Evolutionary conservation across 2,329 filamentous ascomycete species (phyloP), one percentile per base, ranked within the genome.

Genomic region (Chrysoporthe puriensis): DNA sequence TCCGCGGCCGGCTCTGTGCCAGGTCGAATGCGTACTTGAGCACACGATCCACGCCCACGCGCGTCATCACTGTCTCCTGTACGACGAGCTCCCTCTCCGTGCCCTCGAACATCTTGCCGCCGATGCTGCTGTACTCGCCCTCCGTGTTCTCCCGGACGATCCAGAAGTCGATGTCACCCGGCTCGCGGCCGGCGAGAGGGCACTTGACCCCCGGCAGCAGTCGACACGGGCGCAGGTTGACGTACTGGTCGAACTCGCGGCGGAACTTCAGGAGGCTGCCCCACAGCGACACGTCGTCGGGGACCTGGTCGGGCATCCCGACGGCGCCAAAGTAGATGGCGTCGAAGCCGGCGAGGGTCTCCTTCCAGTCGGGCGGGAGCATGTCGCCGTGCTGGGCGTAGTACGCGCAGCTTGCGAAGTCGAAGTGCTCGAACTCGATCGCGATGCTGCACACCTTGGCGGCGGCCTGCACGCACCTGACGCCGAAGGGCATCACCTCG

Each of bases 281-380:
- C 90, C 90, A 91, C 1, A 92, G 84, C 0, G 86, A 87, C 67
- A 91, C 85, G 70, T 91, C 86, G 71, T 91, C 89, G 0, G 89
- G 88, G 0, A 91, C 87, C 13, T 75, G 71, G 59, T 79, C 77
- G 0, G 81, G 81, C 77, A 82, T 78, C 14, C 89, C 89, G 5
- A 91, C 89, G 7, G 89, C 88, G 16, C 89, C 89, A 70, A 91
- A 91, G 57, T 90, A 83, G 65, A 91, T 89, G 2, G 89, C 89
- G 73, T 91, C 86, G 71, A 89, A 88, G 64, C 80, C 81, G 70
- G 81, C 81, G 32, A 91, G 78, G 7, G 80, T 80, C 9, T 88
- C 84, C 67, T 82, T 82, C 81, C 81, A 82, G 70, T 82, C 78
- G 0, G 73, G 66, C 0, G 81, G 80, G 46, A 83, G 64, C 80